Base-by-base conservation (phyloP, 2,329 filamentous ascomycete genomes). In the Phaeoacremonium minimum region DNA sequence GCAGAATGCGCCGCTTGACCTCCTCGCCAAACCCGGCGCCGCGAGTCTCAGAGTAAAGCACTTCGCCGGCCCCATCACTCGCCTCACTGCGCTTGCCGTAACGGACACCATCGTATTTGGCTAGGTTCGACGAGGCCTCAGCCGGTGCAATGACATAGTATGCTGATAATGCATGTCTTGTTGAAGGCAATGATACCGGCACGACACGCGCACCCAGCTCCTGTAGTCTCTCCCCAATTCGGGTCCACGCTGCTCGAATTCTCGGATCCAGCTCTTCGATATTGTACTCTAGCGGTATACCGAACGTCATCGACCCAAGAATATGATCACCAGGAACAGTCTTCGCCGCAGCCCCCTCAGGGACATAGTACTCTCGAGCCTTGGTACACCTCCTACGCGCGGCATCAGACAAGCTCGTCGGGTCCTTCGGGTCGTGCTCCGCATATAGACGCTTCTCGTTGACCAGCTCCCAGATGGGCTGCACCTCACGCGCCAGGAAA, bases 141-240 rank as follows among this genome's bases (percentile, higher is more conserved):
- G 93, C 91, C 0, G 93, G 88, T 1, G 93, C 94, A 38, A 98
- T 80, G 38, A 98, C 77, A 60, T 98, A 98, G 67, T 98, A 98
- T 20, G 93, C 86, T 15, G 89, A 87, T 1, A 98, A 76, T 0
- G 93, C 91, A 47, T 87, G 82, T 44, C 80, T 83, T 2, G 91
- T 98, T 1, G 83, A 79, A 1, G 91, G 90, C 5, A 98, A 71
- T 3, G 84, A 87, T 13, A 97, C 76, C 2, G 85, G 76, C 9
- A 87, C 77, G 11, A 97, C 67, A 0, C 69, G 76, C 41, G 86
- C 83, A 9, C 88, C 89, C n/a, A 73, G 63, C 0, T 62, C 47
- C 46, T 77, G 71, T 1, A 97, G 70, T 3, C 62, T 50, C 4
- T 66, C 58, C 4, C 93, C 73, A 0, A 80, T 75, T 1, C 58